Conservation (phyloP, 495 filamentous ascomycete genomes). For the Ramalina intermedia region DNA sequence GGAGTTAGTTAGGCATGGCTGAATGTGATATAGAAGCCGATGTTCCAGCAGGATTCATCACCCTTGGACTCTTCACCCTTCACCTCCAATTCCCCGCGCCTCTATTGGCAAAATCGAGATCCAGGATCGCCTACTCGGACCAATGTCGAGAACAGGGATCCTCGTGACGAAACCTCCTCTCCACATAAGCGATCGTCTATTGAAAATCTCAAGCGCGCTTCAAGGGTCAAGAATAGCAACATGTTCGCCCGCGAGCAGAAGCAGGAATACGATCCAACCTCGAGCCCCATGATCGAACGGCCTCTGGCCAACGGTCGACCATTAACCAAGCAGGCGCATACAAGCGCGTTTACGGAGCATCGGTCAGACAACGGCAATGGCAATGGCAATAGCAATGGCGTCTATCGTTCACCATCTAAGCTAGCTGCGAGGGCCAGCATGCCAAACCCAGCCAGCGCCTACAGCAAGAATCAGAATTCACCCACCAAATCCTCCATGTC, state of each 20-base stretch:
- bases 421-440: slow-evolving; percentile 3
- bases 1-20: slow-evolving; percentile 1
- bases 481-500: slow-evolving; percentile 78
- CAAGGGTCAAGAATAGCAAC: slow-evolving; percentile 90
- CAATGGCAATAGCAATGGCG: slow-evolving; percentile 19
- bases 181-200: slow-evolving; percentile 71
- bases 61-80: slow-evolving; percentile 65
- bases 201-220: slow-evolving; percentile 82
- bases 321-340: slow-evolving; percentile 44
- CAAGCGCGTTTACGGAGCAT: slow-evolving; percentile 41
- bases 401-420: slow-evolving; percentile 16
- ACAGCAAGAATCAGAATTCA: slow-evolving; percentile 59
- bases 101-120: slow-evolving; percentile 77
- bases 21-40: slow-evolving; percentile 12
- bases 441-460: slow-evolving; percentile 34
- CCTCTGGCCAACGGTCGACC: slow-evolving; percentile 53
- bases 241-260: slow-evolving; percentile 84
- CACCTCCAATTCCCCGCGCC: slow-evolving; percentile 51
- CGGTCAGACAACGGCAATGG: slow-evolving; percentile 27
- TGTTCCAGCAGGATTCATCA: slow-evolving; percentile 51
- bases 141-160: slow-evolving; percentile 49
- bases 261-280: slow-evolving; percentile 79
- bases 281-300: slow-evolving; percentile 56
- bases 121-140: slow-evolving; percentile 43
- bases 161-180: slow-evolving; percentile 45